These are phyloP conservation scores for Craspedostauros australis DNA, from an alignment of 108 stramenopile species.

Conservation along the genomic window DNA sequence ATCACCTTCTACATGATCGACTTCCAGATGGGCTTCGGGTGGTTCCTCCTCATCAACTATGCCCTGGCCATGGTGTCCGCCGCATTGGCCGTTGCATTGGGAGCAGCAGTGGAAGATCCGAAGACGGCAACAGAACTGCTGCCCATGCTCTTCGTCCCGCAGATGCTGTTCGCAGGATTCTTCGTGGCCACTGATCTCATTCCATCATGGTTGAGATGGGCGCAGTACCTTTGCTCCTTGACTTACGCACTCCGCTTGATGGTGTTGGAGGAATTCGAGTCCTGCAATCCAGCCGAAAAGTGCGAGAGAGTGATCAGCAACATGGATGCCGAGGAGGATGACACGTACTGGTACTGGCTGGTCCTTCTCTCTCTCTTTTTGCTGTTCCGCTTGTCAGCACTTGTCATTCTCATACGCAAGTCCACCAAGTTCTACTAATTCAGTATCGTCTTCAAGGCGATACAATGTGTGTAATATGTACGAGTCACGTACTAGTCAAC, in stretches of 20 bases:
- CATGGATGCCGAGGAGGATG: conserved; percentile 29
- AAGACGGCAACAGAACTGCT: conserved; percentile 53
- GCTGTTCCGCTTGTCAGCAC: conserved; percentile 43
- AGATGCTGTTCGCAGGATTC: conserved; percentile 76
- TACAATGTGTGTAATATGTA: too few relatives aligned
- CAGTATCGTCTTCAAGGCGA: too few relatives aligned
- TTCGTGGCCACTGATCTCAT: conserved; percentile 49
- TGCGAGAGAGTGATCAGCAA: conserved; percentile 37
- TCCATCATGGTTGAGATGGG: conserved; percentile 57
- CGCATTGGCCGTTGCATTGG: conserved; percentile 33
- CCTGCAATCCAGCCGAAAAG: conserved; percentile 17
- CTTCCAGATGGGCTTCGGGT: conserved; percentile 21
- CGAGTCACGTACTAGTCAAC: too few relatives aligned
- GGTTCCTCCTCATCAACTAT: conserved; percentile 16
- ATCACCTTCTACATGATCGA: conserved; percentile 38
- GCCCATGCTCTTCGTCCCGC: conserved; percentile 68
- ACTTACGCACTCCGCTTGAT: conserved; percentile 40
- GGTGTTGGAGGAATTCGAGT: conserved; percentile 51
- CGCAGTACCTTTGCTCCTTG: conserved; percentile 72
- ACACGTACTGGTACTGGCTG: conserved; percentile 54
- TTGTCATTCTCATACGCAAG: conserved; percentile 50
- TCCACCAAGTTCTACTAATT: conserved; percentile 64
- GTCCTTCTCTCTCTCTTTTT: conserved; percentile 53
- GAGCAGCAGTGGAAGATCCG: conserved; percentile 50
- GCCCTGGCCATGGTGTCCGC: conserved; percentile 38